A percentile compares a stretch with the other conserved stretches of the same genome.
These are phyloP conservation scores for Lathyrus sativus DNA, from an alignment of 306 rosid species.

Conservation along the genomic window DNA sequence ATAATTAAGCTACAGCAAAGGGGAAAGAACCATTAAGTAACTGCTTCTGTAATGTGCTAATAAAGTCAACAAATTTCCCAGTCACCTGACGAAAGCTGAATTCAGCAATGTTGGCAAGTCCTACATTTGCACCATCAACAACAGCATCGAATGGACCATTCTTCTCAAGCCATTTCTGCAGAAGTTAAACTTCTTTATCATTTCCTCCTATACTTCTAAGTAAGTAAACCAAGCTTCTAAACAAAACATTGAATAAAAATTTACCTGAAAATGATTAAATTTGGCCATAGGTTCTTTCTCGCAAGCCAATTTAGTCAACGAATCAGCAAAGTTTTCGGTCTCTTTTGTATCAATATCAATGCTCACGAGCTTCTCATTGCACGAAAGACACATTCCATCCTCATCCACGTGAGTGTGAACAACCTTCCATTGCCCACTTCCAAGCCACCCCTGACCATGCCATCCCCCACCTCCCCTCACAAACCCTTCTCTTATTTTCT, in stretches of 20 bases:
- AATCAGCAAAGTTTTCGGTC: conserved; percentile 71
- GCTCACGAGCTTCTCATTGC: conserved; percentile 72
- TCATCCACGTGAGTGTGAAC: conserved; percentile 64
- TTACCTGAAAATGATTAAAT: conserved; percentile 72
- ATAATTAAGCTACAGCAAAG: conserved; percentile 64
- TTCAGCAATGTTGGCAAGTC: conserved; percentile 45
- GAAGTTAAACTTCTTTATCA: conserved; percentile 55
- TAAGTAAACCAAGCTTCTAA: not conserved
- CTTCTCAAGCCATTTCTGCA: conserved; percentile 79
- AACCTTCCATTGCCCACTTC: conserved; percentile 81
- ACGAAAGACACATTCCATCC: conserved; percentile 61
- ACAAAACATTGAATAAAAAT: conserved; percentile 36
- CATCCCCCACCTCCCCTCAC: conserved; percentile 88
- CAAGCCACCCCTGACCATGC: conserved; percentile 98
- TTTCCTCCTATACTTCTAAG: conserved; percentile 34
- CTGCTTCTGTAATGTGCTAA: conserved; percentile 28
- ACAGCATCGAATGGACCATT: conserved; percentile 91
- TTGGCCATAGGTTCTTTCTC: conserved; percentile 55
- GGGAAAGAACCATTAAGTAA: conserved; percentile 40
- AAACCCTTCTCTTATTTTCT: conserved; percentile 57
- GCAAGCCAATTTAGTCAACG: conserved; percentile 69
- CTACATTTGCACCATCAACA: conserved; percentile 91
- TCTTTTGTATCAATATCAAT: conserved; percentile 88
- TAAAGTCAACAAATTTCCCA: conserved; percentile 26
- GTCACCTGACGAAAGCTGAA: conserved; percentile 77